Evolutionary conservation across 345 rosid genomes (phyloP), one percentile per base, ranked within the genome.

Genomic region (Turritis glabra): DNA sequence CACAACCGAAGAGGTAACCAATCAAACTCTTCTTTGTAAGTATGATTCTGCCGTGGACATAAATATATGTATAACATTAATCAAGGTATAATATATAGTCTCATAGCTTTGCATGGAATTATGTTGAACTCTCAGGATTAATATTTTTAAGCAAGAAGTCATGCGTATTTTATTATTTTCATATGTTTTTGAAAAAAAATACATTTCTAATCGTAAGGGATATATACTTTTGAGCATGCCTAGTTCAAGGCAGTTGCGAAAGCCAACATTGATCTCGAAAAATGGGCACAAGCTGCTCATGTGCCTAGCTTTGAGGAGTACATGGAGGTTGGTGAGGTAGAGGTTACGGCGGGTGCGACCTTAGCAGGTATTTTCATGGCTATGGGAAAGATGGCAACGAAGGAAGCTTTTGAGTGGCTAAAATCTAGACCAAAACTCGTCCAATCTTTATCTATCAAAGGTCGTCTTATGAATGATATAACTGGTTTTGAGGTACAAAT

Each of bases 281-380:
- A 17, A 57, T 66, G 73, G 78, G 78, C 46, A 19, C 9, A 32
- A 23, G 19, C 1, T 2, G 59, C 30, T 56, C 58, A 56, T n/a
- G 38, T 74, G 43, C 77, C 71, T 29, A 73, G 56, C 19, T 73
- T 73, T 53, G 48, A 54, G 19, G 41, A 74, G 13, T 74, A 56
- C 30, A 57, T 74, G 67, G 33, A 37, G 47, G 35, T 67, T 22
- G 67, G 67, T 17, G 26, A 46, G 12, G 33, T 47, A 1, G 71
- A 43, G 18, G 3, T 67, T 44, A 0, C 14, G 1, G 12, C 12
- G 2, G 13, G 7, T 46, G 32, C 33, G 9, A 18, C n/a, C 3
- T 1, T 67, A 18, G 78, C 73, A 3, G 51, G 26, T 13, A 19
- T 13, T n/a, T 61, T 52, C 29, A 50, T 69, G 52, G n/a, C n/a